These are phyloP conservation scores for Beauveria sp. DNA, from an alignment of 2,329 filamentous ascomycete genomes.

Conservation along the genomic window DNA sequence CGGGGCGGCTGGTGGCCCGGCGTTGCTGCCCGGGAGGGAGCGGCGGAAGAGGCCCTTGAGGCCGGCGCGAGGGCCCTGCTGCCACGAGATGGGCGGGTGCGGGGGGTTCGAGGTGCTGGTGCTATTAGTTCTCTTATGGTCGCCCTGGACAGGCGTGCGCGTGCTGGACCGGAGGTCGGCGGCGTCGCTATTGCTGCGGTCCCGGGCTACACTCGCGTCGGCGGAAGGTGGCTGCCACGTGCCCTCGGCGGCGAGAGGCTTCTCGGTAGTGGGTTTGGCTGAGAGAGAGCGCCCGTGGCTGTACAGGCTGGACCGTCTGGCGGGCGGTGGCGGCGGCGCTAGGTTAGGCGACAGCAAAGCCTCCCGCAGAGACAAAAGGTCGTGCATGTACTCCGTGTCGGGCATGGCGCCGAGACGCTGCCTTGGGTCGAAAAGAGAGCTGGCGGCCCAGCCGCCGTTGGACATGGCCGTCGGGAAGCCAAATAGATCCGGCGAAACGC, in stretches of 20 bases:
- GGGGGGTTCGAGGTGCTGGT: neutral
- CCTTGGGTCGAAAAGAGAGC: slow-evolving; percentile 37
- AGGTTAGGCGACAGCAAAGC: slow-evolving; percentile 29
- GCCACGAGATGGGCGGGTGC: slow-evolving; percentile 43
- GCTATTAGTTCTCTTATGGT: slow-evolving; percentile 28
- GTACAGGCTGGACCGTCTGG: slow-evolving; percentile 46
- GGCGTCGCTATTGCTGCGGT: slow-evolving; percentile 13
- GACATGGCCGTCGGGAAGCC: slow-evolving; percentile 36
- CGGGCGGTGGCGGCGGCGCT: slow-evolving; percentile 40
- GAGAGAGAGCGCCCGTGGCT: slow-evolving; percentile 33
- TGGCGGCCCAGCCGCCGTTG: slow-evolving; percentile 38
- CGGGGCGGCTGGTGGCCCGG: neutral
- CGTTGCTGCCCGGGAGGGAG: slow-evolving; percentile 34
- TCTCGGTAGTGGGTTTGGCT: slow-evolving; percentile 14
- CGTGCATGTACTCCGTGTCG: slow-evolving; percentile 35
- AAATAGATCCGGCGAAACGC: slow-evolving; percentile 45
- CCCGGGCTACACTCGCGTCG: slow-evolving; percentile 12
- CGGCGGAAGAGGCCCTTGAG: slow-evolving; percentile 45
- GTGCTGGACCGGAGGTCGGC: slow-evolving; percentile 1
- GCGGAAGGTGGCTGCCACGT: slow-evolving; percentile 15
- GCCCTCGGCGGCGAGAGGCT: slow-evolving; percentile 6
- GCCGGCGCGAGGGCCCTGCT: slow-evolving; percentile 35
- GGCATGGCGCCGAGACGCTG: slow-evolving; percentile 18
- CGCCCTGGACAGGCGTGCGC: slow-evolving; percentile 14
- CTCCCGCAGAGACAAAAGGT: slow-evolving; percentile 36